Conservation (phyloP, 176 grass and related monocot genomes). For the Oryza brachyantha region DNA sequence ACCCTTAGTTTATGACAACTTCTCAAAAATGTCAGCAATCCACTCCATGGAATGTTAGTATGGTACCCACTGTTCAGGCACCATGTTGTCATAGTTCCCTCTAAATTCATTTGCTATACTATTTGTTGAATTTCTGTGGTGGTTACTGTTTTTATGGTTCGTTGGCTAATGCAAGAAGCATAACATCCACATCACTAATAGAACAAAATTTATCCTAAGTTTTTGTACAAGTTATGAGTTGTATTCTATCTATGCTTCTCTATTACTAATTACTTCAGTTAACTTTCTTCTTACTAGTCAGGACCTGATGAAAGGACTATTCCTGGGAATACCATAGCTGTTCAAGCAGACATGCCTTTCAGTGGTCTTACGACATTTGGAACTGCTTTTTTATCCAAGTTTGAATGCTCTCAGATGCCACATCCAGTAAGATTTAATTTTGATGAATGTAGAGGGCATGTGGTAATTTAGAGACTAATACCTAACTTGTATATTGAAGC, state of each 20-base stretch:
- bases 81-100: neutral
- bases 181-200: neutral
- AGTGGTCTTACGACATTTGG: slow-evolving; percentile 94
- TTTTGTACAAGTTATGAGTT: neutral
- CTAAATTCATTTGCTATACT: neutral
- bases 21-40: neutral
- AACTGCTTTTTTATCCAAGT: slow-evolving; percentile 95
- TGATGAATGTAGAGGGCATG: slow-evolving; percentile 16
- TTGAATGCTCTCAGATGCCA: slow-evolving; percentile 99
- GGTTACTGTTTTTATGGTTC: neutral
- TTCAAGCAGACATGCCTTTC: slow-evolving; percentile 98
- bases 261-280: neutral
- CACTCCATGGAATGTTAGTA: neutral
- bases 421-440: slow-evolving; percentile 72
- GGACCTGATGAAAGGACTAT: slow-evolving; percentile 93
- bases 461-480: slow-evolving; percentile 35
- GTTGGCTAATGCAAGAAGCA: slow-evolving; percentile 7
- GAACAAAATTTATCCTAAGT: neutral
- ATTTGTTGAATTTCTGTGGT: neutral
- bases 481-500: slow-evolving; percentile 48
- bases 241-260: neutral
- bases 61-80: neutral
- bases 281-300: slow-evolving; percentile 50
- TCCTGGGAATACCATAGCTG: slow-evolving; percentile 93
- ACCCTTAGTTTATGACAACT: neutral